Evolutionary conservation across 2,329 filamentous ascomycete genomes (phyloP).

Genomic region (Hymenoscyphus fructigenus): DNA sequence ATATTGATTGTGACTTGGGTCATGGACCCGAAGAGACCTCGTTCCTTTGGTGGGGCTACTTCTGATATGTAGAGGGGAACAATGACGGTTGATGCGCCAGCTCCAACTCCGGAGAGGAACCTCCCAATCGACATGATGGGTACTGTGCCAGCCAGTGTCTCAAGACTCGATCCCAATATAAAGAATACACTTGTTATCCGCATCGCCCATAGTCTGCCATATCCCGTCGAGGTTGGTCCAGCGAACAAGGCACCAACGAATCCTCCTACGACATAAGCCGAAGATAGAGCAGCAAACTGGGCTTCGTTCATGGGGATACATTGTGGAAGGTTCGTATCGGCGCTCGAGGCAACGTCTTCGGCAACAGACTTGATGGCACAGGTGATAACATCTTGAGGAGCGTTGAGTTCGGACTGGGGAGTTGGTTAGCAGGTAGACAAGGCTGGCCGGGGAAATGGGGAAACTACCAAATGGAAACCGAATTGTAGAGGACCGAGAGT

Average conservation of each 20-base stretch:
- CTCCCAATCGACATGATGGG: slow-evolving; percentile 70
- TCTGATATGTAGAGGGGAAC: slow-evolving; percentile 95
- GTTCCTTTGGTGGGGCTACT: slow-evolving; percentile 71
- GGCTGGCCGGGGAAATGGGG: slow-evolving; percentile 11
- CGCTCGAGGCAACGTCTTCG: slow-evolving; percentile 25
- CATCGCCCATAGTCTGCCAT: slow-evolving; percentile 76
- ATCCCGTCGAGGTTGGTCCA: slow-evolving; percentile 74
- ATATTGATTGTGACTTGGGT: slow-evolving; percentile 94
- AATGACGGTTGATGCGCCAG: slow-evolving; percentile 82
- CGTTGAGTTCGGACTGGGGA: slow-evolving; percentile 83
- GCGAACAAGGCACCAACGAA: slow-evolving; percentile 77
- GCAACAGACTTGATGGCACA: slow-evolving; percentile 65
- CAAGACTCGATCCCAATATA: slow-evolving; percentile 70
- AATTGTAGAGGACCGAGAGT: slow-evolving; percentile 91
- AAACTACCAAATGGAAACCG: slow-evolving; percentile 80
- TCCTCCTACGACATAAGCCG: slow-evolving; percentile 88
- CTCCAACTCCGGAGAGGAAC: slow-evolving; percentile 77
- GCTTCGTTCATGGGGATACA: slow-evolving; percentile 87
- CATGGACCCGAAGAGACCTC: slow-evolving; percentile 78
- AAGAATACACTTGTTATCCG: slow-evolving; percentile 76
- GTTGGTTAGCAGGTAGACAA: slow-evolving; percentile 14
- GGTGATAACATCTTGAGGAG: slow-evolving; percentile 89
- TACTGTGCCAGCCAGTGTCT: slow-evolving; percentile 70
- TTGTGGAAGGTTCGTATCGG: slow-evolving; percentile 53
- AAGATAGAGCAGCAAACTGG: slow-evolving; percentile 82